Conservation (phyloP, 106 monocot genomes). For the Apostasia shenzhenica region DNA sequence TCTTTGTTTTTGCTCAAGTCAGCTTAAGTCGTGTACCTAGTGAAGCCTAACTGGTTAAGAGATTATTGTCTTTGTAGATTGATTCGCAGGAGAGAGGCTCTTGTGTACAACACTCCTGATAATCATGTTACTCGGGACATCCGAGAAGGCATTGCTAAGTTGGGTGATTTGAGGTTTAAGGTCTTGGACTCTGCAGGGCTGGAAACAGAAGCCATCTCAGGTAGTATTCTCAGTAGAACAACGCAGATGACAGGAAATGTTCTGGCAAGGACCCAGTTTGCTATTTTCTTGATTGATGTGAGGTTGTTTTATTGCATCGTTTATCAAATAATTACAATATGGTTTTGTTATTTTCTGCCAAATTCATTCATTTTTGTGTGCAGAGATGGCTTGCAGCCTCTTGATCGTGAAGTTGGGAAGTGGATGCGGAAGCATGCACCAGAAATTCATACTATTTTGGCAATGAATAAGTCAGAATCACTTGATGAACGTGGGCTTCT, state of each 20-base stretch:
- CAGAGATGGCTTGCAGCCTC: constrained; percentile 90
- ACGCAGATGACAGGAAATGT: constrained; percentile 73
- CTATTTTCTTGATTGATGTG: constrained; percentile 93
- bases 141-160: constrained; percentile 86
- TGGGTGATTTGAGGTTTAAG: constrained; percentile 84
- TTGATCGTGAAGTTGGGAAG: constrained; percentile 86
- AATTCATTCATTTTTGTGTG: background rate
- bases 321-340: background rate
- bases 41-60: background rate
- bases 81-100: constrained; percentile 87
- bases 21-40: background rate
- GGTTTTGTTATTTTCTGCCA: background rate
- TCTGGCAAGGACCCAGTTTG: constrained; percentile 63
- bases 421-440: constrained; percentile 91
- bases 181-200: constrained; percentile 93
- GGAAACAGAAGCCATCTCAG: constrained; percentile 78
- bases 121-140: constrained; percentile 94
- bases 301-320: constrained; percentile 39
- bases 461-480: constrained; percentile 94
- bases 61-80: constrained; percentile 28
- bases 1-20: background rate
- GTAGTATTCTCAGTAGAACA: constrained; percentile 77
- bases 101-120: constrained; percentile 91
- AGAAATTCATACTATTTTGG: constrained; percentile 56
- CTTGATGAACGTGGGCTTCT: constrained; percentile 72